Percentiles rank a stretch among this genome's conserved stretches.
phyloP scores from a whole-genome alignment of 306 rosid genomes.

The Casuarina equisetifolia region DNA sequence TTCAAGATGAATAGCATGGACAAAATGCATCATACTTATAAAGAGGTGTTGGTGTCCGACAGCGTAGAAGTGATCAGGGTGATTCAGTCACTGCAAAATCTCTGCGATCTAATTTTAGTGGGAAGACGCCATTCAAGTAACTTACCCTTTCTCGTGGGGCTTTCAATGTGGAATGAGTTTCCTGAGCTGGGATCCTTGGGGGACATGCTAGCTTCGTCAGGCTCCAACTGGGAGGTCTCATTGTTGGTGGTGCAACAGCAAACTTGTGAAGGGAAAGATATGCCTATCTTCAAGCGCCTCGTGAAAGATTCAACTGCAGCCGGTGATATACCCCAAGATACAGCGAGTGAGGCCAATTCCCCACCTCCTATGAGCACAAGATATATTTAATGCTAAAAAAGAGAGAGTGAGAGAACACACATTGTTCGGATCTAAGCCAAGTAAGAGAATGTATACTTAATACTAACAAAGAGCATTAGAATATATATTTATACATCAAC shows the following conservation, averaged over 20 bases:
- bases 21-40: slow-evolving; percentile 31
- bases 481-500: too few relatives aligned
- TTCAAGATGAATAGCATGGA: slow-evolving; percentile 17
- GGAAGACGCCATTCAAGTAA: slow-evolving; percentile 52
- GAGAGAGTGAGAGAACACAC: too few relatives aligned
- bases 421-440: too few relatives aligned
- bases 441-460: too few relatives aligned
- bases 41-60: slow-evolving; percentile 39
- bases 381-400: not conserved
- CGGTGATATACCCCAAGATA: not conserved
- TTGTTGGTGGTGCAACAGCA: slow-evolving; percentile 70
- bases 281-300: slow-evolving; percentile 6
- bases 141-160: slow-evolving; percentile 40
- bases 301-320: slow-evolving; percentile 12
- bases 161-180: slow-evolving; percentile 53
- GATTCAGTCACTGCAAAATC: slow-evolving; percentile 34
- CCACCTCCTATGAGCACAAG: not conserved
- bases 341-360: not conserved
- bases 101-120: slow-evolving; percentile 46
- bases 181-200: slow-evolving; percentile 65
- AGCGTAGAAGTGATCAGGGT: slow-evolving; percentile 42
- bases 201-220: slow-evolving; percentile 50
- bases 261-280: not conserved
- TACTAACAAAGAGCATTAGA: too few relatives aligned
- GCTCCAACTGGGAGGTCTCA: slow-evolving; percentile 31